Percentiles rank a stretch among this genome's conserved stretches.
phyloP scores from a whole-genome alignment of 2,329 filamentous ascomycete genomes.

The Hymenoscyphus albidus region DNA sequence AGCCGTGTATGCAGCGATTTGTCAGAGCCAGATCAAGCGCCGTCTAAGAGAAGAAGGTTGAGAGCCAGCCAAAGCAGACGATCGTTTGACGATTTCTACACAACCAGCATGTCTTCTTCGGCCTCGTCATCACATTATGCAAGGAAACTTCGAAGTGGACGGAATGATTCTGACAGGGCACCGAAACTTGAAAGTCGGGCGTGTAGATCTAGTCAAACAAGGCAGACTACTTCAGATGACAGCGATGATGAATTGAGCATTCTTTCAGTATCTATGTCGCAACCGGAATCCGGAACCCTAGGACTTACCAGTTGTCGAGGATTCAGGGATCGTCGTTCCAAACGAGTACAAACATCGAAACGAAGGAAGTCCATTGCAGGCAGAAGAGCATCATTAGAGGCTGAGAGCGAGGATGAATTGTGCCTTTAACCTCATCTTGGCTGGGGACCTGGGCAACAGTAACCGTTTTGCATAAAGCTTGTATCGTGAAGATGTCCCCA shows the following conservation, averaged over 20 bases:
- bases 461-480: background rate
- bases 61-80: background rate
- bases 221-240: conserved; percentile 24
- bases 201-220: conserved; percentile 21
- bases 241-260: conserved; percentile 34
- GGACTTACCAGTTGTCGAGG: conserved; percentile 20
- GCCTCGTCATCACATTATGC: conserved; percentile 11
- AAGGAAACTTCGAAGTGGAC: background rate
- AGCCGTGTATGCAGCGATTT: background rate
- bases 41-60: background rate
- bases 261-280: conserved; percentile 21
- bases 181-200: conserved; percentile 20
- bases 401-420: conserved; percentile 34
- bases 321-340: conserved; percentile 7
- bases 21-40: background rate
- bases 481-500: background rate
- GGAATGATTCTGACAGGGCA: conserved; percentile 13
- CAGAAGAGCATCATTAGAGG: conserved; percentile 7
- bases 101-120: conserved; percentile 7
- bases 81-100: background rate
- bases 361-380: conserved; percentile 4
- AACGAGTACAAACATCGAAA: conserved; percentile 7
- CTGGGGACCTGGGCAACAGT: background rate
- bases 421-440: conserved; percentile 23
- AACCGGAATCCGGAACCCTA: conserved; percentile 13